These are phyloP conservation scores for Isatis lusitanica DNA, from an alignment of 441 rosid genomes.

Conservation along the genomic window DNA sequence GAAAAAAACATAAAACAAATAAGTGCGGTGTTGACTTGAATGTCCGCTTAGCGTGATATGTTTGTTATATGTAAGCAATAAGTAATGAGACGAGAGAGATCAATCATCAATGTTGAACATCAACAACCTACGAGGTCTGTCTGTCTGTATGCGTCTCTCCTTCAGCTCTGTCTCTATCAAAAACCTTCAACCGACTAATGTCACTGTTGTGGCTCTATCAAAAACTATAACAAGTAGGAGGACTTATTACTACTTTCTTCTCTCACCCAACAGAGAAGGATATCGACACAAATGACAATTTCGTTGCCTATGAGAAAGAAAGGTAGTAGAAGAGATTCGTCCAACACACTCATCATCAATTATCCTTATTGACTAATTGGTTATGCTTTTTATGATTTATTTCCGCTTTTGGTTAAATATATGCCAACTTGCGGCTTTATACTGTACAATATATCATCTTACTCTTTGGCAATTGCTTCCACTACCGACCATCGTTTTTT, in stretches of 20 bases:
- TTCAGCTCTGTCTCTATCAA: too few species aligned
- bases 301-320: background rate
- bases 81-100: slow-evolving; percentile 4
- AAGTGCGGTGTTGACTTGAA: slow-evolving; percentile 9
- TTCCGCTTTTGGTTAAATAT: slow-evolving; percentile 6
- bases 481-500: background rate
- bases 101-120: background rate
- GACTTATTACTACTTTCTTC: background rate
- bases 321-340: slow-evolving; percentile 12
- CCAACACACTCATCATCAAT: slow-evolving; percentile 7
- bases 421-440: slow-evolving; percentile 18
- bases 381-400: slow-evolving; percentile 9
- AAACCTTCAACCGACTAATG: too few species aligned
- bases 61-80: slow-evolving; percentile 10
- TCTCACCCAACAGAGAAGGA: slow-evolving; percentile 1
- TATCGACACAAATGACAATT: background rate
- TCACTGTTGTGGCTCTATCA: too few species aligned
- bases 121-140: background rate
- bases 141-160: too few species aligned
- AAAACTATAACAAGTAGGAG: too few species aligned
- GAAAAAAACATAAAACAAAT: slow-evolving; percentile 4
- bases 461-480: slow-evolving; percentile 6
- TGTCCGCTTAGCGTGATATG: slow-evolving; percentile 1
- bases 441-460: background rate
- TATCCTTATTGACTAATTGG: slow-evolving; percentile 5